Base-by-base conservation (phyloP, 768 basidiomycete genomes). In the Lactarius pseudohatsudake region DNA sequence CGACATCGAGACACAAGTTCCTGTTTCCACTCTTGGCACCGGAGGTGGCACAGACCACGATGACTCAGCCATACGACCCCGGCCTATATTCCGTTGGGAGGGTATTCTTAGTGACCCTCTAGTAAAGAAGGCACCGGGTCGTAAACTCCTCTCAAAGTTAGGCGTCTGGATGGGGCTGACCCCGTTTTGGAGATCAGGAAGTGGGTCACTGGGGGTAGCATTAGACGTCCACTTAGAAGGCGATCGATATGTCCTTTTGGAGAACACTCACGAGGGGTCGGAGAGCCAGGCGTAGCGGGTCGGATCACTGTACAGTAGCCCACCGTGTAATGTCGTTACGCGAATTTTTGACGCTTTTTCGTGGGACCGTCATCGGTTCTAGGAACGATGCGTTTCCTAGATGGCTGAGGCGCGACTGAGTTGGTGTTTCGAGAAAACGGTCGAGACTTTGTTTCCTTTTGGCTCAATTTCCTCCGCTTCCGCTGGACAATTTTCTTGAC, bases 401-500 rank as follows among this genome's bases (percentile, higher is more conserved):
- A 41, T 30, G 18, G 26, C 13, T 20, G 40, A 11, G 57, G 36
- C 70, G 30, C 53, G 34, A 62, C 57, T 45, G 59, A 62, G 61
- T 58, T 36, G 20, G 50, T 28, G 40, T 65, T 71, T 62, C 72
- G 72, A 36, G 80, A 73, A 74, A 87, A 89, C 15, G 95, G 95
- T 61, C 93, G 80, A 64, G 84, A 87, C 72, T 85, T 90, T 78
- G 96, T 96, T 81, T 96, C 95, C 76, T 91, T 94, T 76, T 94
- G 92, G 59, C 83, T 83, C 22, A 89, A 79, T 80, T 95, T 96
- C 76, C 86, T 92, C 77, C 91, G 87, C 76, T 87, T 94, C 83
- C 91, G 96, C 72, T 92, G 92, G 34, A 96, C 86, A 6, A 86
- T 92, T 76, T 90, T 94, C 74, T 90, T 92, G 61, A 96, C 91